These are phyloP conservation scores for Xylaria bambusicola DNA, from an alignment of 495 filamentous ascomycete species.

Conservation along the genomic window DNA sequence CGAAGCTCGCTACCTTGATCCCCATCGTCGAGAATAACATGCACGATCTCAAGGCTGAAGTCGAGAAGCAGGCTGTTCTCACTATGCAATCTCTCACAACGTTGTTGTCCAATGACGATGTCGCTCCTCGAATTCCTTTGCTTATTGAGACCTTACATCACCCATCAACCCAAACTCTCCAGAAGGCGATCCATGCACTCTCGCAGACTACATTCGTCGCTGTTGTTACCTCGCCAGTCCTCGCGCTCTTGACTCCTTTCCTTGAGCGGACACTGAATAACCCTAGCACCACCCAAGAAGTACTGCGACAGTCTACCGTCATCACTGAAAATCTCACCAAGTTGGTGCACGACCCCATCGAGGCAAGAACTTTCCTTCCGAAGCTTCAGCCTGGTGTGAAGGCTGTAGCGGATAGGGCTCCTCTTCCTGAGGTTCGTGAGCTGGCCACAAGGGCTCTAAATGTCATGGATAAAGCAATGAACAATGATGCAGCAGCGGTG, in stretches of 20 bases:
- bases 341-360: constrained; percentile 94
- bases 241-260: constrained; percentile 94
- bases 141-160: constrained; percentile 95
- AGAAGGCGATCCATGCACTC: constrained; percentile 94
- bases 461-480: constrained; percentile 95
- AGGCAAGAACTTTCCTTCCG: constrained; percentile 93
- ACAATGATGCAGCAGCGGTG: constrained; percentile 65
- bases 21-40: constrained; percentile 90
- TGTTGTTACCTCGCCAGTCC: constrained; percentile 93
- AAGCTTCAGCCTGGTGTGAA: constrained; percentile 95
- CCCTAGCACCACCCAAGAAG: constrained; percentile 88
- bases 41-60: constrained; percentile 93
- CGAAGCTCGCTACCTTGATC: constrained; percentile 85
- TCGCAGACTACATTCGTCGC: constrained; percentile 99
- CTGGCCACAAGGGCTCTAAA: constrained; percentile 78
- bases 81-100: constrained; percentile 90
- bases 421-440: constrained; percentile 91
- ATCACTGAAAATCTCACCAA: constrained; percentile 99
- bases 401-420: constrained; percentile 80
- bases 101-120: constrained; percentile 95
- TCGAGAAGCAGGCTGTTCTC: constrained; percentile 82
- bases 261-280: constrained; percentile 91
- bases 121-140: constrained; percentile 87
- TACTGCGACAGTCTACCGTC: constrained; percentile 90
- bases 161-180: constrained; percentile 81